Base-by-base conservation (phyloP, 2,329 filamentous ascomycete species). In the Dactylellina haptotyla region DNA sequence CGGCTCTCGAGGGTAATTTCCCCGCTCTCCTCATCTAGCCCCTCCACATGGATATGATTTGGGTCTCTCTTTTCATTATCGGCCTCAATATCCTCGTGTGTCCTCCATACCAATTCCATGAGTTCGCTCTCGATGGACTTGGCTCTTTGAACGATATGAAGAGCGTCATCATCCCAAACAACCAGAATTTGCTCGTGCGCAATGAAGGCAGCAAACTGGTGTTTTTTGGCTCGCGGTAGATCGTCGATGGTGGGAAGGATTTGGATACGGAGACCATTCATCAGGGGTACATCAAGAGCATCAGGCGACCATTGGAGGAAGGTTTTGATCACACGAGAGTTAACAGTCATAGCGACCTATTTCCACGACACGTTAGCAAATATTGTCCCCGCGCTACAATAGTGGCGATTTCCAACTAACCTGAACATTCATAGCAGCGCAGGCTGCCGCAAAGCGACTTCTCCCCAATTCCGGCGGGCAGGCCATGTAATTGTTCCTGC, bases 141-240 rank as follows among this genome's bases (percentile, higher is more conserved):
- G 46, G 90, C 91, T 63, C 90, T 84, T 63, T 86, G 82, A 3
- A 93, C 84, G 6, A 94, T 82, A 78, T 92, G 87, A 64, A 89
- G 83, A 0, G 90, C 87, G 65, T 93, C 90, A 76, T 94, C 91
- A 76, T 94, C 91, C 91, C 91, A 95, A 0, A 94, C 90, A 1
- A 94, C 83, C 0, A 95, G 82, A 3, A 93, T 83, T 3, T 87
- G 87, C 75, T 91, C 88, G 0, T 86, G 87, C 1, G 89, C 88
- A 43, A 94, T 85, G 79, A 94, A 93, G 5, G 91, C 91, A 10
- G 90, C 91, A 76, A 90, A 93, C 79, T 94, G 91, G 79, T 92
- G 87, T 80, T 92, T 93, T 70, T 90, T 85, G 3, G 90, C 90
- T 41, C 87, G 84, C 0, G 87, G 84, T 2, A 93, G 84, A 78